phyloP scores from a whole-genome alignment of 768 basidiomycete genomes.

The Scleroderma citrinum region DNA sequence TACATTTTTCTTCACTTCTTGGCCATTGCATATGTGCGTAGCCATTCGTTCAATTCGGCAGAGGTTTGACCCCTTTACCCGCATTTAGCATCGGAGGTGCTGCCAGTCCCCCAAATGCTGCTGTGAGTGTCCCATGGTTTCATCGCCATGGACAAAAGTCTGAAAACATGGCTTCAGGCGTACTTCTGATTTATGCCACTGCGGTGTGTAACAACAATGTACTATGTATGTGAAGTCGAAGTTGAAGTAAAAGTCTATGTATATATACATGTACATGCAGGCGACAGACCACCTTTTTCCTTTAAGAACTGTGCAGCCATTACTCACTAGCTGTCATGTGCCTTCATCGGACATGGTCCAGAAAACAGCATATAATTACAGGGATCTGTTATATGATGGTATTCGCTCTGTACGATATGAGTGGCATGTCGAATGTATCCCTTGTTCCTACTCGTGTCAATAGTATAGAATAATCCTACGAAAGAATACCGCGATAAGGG shows the following conservation, averaged over 20 bases:
- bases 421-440: slow-evolving; percentile 8
- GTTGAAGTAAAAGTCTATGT: too few relatives aligned
- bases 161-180: too few relatives aligned
- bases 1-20: slow-evolving; percentile 73
- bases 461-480: slow-evolving; percentile 33
- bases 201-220: too few relatives aligned
- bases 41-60: slow-evolving; percentile 2
- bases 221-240: too few relatives aligned
- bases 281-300: neutral
- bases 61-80: neutral
- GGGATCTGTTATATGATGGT: slow-evolving; percentile 7
- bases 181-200: too few relatives aligned
- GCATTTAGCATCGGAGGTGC: slow-evolving; percentile 51
- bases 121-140: slow-evolving; percentile 43
- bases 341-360: slow-evolving; percentile 3
- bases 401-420: slow-evolving; percentile 19
- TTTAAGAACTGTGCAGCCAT: neutral
- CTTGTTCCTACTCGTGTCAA: slow-evolving; percentile 19
- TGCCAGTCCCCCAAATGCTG: slow-evolving; percentile 67
- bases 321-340: neutral
- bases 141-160: neutral
- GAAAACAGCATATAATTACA: slow-evolving; percentile 23
- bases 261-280: neutral
- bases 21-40: slow-evolving; percentile 66
- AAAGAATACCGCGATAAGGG: slow-evolving; percentile 13